phyloP scores from a whole-genome alignment of 2,329 filamentous ascomycete genomes.

The Hypoxylon sp. region DNA sequence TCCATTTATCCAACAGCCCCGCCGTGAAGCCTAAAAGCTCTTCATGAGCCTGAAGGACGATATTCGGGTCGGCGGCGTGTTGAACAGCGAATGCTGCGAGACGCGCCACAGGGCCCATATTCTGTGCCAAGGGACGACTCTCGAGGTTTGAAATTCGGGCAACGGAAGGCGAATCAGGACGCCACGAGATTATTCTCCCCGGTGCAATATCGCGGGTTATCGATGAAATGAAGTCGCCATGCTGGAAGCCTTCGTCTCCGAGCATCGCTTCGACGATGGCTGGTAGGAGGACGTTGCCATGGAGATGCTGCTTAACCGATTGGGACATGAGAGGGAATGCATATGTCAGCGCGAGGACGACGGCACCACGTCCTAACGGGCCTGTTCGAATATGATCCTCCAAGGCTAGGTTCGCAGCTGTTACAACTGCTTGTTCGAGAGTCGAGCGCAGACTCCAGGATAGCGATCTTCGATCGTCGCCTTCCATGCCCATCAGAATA shows the following conservation, averaged over 20 bases:
- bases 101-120: slow-evolving; percentile 75
- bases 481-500: slow-evolving; percentile 80
- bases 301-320: slow-evolving; percentile 66
- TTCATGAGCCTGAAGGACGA: slow-evolving; percentile 67
- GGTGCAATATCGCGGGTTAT: slow-evolving; percentile 76
- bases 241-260: slow-evolving; percentile 78
- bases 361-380: slow-evolving; percentile 60
- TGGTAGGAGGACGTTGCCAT: slow-evolving; percentile 78
- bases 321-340: slow-evolving; percentile 79
- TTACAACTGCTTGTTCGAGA: slow-evolving; percentile 79
- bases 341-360: slow-evolving; percentile 81
- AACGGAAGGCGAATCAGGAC: slow-evolving; percentile 69
- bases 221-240: slow-evolving; percentile 78
- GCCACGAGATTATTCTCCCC: slow-evolving; percentile 74
- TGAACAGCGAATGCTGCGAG: slow-evolving; percentile 74
- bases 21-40: slow-evolving; percentile 75
- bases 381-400: slow-evolving; percentile 58
- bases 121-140: slow-evolving; percentile 71
- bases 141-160: slow-evolving; percentile 69
- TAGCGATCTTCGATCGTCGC: slow-evolving; percentile 72
- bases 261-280: slow-evolving; percentile 75
- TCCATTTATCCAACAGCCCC: slow-evolving; percentile 78
- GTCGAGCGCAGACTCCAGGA: slow-evolving; percentile 72
- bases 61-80: slow-evolving; percentile 59
- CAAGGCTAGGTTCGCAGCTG: slow-evolving; percentile 82